These are phyloP conservation scores for Coemansia furcata DNA, from an alignment of 192 early-diverging fungal genomes.

Conservation along the genomic window DNA sequence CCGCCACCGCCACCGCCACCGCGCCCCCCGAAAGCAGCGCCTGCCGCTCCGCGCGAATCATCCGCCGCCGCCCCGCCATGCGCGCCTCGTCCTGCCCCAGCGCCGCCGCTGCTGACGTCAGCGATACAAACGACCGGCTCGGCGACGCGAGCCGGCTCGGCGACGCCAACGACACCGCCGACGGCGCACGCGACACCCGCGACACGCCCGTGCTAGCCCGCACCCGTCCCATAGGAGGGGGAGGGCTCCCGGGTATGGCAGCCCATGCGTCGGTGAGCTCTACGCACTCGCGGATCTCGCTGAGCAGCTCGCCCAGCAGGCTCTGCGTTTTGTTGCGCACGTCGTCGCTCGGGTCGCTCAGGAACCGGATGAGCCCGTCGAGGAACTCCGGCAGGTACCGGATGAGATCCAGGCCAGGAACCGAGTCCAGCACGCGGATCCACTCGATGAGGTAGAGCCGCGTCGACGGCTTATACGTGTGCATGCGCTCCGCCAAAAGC, in stretches of 20 bases:
- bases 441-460: constrained; percentile 94
- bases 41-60: constrained; percentile 24
- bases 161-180: background rate
- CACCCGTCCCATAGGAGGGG: too few relatives aligned
- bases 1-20: constrained; percentile 17
- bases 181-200: constrained; percentile 22
- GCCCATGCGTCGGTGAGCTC: constrained; percentile 19
- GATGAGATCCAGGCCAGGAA: constrained; percentile 93
- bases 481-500: constrained; percentile 86
- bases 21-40: constrained; percentile 3
- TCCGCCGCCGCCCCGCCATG: constrained; percentile 43
- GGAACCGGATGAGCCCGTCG: constrained; percentile 84
- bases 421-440: constrained; percentile 86
- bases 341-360: constrained; percentile 88
- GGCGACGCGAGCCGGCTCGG: background rate
- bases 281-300: constrained; percentile 70
- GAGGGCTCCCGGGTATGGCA: too few relatives aligned
- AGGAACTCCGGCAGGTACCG: constrained; percentile 91
- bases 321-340: constrained; percentile 79
- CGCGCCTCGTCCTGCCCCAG: constrained; percentile 34
- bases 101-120: constrained; percentile 24
- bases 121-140: constrained; percentile 25
- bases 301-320: constrained; percentile 85
- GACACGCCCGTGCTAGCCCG: background rate
- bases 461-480: constrained; percentile 84